Evolutionary conservation across 2,329 filamentous ascomycete genomes (phyloP).

Genomic region (Ophiosphaerella korrae): DNA sequence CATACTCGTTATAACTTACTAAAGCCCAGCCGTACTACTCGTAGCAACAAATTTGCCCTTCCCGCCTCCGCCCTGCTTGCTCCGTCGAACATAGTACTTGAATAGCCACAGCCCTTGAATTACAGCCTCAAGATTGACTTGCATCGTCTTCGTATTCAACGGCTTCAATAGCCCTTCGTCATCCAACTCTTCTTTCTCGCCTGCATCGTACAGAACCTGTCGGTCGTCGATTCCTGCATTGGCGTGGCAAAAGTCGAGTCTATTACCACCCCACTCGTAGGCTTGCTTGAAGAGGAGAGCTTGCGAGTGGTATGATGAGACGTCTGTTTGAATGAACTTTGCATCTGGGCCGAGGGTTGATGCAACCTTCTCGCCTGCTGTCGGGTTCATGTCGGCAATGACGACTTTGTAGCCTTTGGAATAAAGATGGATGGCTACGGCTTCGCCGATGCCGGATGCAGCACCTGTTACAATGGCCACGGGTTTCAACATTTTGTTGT

Average conservation of each 20-base stretch:
- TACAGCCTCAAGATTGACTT: conserved; percentile 50
- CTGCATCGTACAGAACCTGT: conserved; percentile 44
- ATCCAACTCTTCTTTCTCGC: conserved; percentile 36
- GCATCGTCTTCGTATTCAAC: conserved; percentile 46
- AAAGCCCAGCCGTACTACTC: conserved; percentile 45
- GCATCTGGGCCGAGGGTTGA: conserved; percentile 32
- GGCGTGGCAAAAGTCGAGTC: conserved; percentile 51
- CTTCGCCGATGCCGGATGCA: conserved; percentile 53
- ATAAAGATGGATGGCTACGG: conserved; percentile 50
- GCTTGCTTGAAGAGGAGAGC: conserved; percentile 47
- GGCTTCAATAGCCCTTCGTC: conserved; percentile 44
- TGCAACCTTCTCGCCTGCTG: conserved; percentile 32
- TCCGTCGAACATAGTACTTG: conserved; percentile 49
- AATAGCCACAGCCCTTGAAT: conserved; percentile 52
- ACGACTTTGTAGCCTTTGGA: conserved; percentile 48
- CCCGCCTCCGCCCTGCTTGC: conserved; percentile 41
- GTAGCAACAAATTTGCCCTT: conserved; percentile 49
- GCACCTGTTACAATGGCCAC: conserved; percentile 54
- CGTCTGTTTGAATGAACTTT: conserved; percentile 48
- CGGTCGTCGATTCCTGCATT: conserved; percentile 52
- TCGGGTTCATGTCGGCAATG: conserved; percentile 52
- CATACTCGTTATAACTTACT: conserved; percentile 24
- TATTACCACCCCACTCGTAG: conserved; percentile 50
- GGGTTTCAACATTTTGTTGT: conserved; percentile 40
- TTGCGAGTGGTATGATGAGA: conserved; percentile 48